These are phyloP conservation scores for Euptelea pleiosperma DNA, from an alignment of 164 flowering plant genomes.

Conservation along the genomic window DNA sequence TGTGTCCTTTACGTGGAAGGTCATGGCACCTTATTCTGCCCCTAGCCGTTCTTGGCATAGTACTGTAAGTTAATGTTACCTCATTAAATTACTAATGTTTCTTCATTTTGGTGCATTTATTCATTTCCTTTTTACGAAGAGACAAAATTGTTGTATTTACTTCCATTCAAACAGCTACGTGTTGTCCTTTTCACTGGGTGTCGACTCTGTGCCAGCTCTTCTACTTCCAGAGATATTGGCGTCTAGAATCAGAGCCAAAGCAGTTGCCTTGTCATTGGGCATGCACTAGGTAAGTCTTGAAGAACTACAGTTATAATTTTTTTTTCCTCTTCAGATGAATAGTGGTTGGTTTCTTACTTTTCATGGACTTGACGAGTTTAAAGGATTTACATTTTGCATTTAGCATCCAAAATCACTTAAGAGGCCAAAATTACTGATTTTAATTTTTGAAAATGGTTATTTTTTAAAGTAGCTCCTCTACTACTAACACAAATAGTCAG, in stretches of 20 bases:
- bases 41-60: constrained; percentile 90
- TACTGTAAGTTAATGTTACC: constrained; percentile 40
- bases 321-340: too few species aligned
- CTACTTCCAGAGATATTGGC: constrained; percentile 97
- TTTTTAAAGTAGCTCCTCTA: too few species aligned
- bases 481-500: too few species aligned
- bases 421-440: too few species aligned
- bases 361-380: not conserved
- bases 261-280: constrained; percentile 87
- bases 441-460: too few species aligned
- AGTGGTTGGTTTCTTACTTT: too few species aligned
- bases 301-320: not conserved
- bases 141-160: not conserved
- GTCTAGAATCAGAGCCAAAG: constrained; percentile 95
- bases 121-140: constrained; percentile 4
- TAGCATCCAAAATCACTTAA: too few species aligned
- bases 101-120: not conserved
- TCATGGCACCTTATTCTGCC: constrained; percentile 81
- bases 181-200: constrained; percentile 93
- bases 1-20: constrained; percentile 82
- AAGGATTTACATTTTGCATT: not conserved
- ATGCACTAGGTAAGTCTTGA: constrained; percentile 86
- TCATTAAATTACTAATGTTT: not conserved
- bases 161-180: constrained; percentile 68
- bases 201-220: constrained; percentile 98